These are phyloP conservation scores for Acephala macrosclerotiorum DNA, from an alignment of 2,329 filamentous ascomycete genomes.

Conservation along the genomic window DNA sequence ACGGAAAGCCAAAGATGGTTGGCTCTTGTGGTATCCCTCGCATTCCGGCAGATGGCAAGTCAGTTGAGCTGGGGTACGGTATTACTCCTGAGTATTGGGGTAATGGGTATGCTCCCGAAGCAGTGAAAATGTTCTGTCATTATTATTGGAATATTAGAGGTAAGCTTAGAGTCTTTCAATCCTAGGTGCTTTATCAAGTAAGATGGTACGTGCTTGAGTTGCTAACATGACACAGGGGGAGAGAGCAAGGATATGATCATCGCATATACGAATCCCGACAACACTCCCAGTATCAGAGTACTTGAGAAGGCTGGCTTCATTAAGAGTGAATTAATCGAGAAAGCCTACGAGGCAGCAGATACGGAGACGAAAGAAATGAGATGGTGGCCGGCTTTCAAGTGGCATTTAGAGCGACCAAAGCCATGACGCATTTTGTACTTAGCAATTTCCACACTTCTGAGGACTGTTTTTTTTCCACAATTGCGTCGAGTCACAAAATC, in stretches of 20 bases:
- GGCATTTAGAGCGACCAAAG: slow-evolving; percentile 21
- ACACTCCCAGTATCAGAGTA: slow-evolving; percentile 23
- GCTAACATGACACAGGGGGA: slow-evolving; percentile 14
- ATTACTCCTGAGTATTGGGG: slow-evolving; percentile 30
- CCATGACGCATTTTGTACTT: not conserved
- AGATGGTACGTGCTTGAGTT: no score
- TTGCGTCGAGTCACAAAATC: not conserved
- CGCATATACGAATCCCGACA: slow-evolving; percentile 20
- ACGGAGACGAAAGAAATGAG: slow-evolving; percentile 12
- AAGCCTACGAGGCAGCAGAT: slow-evolving; percentile 18
- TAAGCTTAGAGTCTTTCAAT: slow-evolving; percentile 9
- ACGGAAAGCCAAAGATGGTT: slow-evolving; percentile 21
- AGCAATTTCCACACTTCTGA: not conserved
- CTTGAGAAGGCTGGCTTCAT: slow-evolving; percentile 27
- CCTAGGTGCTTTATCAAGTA: no score
- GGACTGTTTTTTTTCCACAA: not conserved
- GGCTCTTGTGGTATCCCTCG: slow-evolving; percentile 26
- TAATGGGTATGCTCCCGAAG: slow-evolving; percentile 30
- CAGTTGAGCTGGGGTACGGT: slow-evolving; percentile 26
- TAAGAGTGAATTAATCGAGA: slow-evolving; percentile 13
- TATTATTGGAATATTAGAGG: slow-evolving; percentile 23
- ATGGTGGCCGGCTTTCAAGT: slow-evolving; percentile 7
- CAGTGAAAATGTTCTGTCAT: slow-evolving; percentile 23
- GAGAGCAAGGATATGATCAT: slow-evolving; percentile 17
- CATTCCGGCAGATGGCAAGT: slow-evolving; percentile 10